phyloP scores from a whole-genome alignment of 1,284 basidiomycete species.

The Somion occarium region DNA sequence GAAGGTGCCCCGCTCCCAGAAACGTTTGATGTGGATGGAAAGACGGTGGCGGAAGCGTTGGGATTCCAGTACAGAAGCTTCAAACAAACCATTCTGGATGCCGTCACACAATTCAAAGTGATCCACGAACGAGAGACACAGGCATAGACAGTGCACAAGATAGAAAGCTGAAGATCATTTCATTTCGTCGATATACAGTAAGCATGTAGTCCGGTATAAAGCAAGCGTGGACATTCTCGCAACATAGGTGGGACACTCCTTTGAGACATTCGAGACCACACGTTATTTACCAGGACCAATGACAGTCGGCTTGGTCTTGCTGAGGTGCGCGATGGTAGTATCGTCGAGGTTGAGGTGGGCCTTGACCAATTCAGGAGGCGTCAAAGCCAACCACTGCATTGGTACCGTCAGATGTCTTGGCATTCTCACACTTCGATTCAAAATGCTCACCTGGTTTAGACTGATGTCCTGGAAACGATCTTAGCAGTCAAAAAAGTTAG shows the following conservation, averaged over 20 bases:
- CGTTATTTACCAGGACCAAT: background rate
- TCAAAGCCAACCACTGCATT: constrained; percentile 60
- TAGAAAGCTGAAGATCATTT: too few species aligned
- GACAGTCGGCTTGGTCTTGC: constrained; percentile 40
- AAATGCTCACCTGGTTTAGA: constrained; percentile 44
- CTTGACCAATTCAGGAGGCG: constrained; percentile 59
- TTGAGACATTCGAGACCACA: too few species aligned
- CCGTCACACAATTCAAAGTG: constrained; percentile 9
- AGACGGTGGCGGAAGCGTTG: constrained; percentile 3
- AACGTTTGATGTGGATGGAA: constrained; percentile 7
- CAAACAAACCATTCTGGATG: constrained; percentile 9
- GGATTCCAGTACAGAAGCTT: constrained; percentile 9
- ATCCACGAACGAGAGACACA: constrained; percentile 4
- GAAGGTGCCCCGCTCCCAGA: constrained; percentile 6
- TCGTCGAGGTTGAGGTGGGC: constrained; percentile 52
- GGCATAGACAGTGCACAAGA: too few species aligned
- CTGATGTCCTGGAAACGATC: constrained; percentile 62
- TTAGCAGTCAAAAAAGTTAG: constrained; percentile 17
- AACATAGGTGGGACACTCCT: too few species aligned
- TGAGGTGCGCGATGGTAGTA: constrained; percentile 44
- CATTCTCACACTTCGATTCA: constrained; percentile 2
- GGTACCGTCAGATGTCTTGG: constrained; percentile 1
- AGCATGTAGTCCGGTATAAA: too few species aligned
- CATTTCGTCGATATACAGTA: too few species aligned
- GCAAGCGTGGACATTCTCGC: too few species aligned